These are phyloP conservation scores for Solanum sejunctum DNA, from an alignment of 257 asterid genomes.

Conservation along the genomic window DNA sequence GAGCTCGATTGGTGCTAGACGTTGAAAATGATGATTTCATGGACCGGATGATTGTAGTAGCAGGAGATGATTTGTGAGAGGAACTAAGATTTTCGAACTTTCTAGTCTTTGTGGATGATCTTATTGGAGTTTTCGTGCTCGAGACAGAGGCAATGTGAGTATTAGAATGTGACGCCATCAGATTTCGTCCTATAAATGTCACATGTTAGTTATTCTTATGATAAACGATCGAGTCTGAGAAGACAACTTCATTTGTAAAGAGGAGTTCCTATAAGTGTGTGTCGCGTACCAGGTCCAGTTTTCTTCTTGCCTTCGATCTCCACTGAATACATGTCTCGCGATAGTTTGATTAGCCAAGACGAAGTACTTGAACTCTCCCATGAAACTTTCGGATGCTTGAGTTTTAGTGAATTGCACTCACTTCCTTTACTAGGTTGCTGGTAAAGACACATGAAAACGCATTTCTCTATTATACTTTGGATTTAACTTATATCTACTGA, in stretches of 20 bases:
- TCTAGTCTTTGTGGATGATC: conserved; percentile 7
- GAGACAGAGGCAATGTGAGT: conserved; percentile 1
- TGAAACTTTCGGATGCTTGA: conserved; percentile 21
- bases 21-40: neutral
- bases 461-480: neutral
- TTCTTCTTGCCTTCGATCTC: neutral
- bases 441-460: neutral
- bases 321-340: neutral
- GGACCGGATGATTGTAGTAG: neutral
- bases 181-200: conserved; percentile 16
- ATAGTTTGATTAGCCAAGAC: conserved; percentile 4
- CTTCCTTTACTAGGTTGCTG: conserved; percentile 7
- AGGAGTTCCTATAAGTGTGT: neutral
- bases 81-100: neutral
- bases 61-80: conserved; percentile 7
- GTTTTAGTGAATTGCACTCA: neutral
- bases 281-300: conserved; percentile 15
- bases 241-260: neutral
- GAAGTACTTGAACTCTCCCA: neutral
- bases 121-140: neutral
- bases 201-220: neutral
- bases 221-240: neutral
- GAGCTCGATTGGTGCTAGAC: conserved; percentile 6
- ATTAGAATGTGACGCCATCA: neutral
- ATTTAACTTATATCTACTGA: neutral